phyloP scores from a whole-genome alignment of 2,329 filamentous ascomycete genomes.

The Fusarium stilboides region DNA sequence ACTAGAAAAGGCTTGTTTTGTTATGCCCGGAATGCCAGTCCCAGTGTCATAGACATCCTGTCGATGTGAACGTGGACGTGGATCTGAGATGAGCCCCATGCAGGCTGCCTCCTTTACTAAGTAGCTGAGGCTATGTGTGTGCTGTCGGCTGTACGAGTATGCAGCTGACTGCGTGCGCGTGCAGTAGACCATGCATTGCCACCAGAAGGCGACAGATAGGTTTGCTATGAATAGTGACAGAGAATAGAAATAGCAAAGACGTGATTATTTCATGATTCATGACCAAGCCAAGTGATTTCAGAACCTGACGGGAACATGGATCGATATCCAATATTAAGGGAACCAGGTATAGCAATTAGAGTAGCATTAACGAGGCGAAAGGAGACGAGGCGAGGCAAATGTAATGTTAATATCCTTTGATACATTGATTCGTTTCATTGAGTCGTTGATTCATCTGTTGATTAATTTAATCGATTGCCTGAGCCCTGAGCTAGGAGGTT shows the following conservation, averaged over 20 bases:
- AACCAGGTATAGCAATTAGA: constrained; percentile 8
- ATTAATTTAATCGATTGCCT: not conserved
- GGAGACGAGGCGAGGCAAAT: constrained; percentile 12
- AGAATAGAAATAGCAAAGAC: constrained; percentile 1
- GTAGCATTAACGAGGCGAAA: constrained; percentile 20
- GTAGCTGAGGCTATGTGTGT: constrained; percentile 10
- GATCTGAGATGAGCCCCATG: constrained; percentile 22
- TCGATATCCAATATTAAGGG: constrained; percentile 9
- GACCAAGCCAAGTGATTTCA: constrained; percentile 17
- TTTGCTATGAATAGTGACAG: constrained; percentile 2
- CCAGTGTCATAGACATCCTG: not conserved
- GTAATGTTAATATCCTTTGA: not conserved
- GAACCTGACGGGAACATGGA: constrained; percentile 17
- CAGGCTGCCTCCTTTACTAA: not conserved
- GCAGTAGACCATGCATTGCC: constrained; percentile 15
- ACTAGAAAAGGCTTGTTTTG: constrained; percentile 25
- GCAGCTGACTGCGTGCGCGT: not conserved
- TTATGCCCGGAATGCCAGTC: constrained; percentile 5
- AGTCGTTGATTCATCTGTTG: constrained; percentile 5
- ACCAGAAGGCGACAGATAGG: not conserved
- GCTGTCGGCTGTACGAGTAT: not conserved
- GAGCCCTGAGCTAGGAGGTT: constrained; percentile 1
- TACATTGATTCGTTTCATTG: constrained; percentile 21
- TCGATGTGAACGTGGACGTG: constrained; percentile 4
- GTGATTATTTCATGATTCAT: constrained; percentile 17